These are phyloP conservation scores for Murraya koenigii DNA, from an alignment of 345 rosid genomes.

Conservation along the genomic window DNA sequence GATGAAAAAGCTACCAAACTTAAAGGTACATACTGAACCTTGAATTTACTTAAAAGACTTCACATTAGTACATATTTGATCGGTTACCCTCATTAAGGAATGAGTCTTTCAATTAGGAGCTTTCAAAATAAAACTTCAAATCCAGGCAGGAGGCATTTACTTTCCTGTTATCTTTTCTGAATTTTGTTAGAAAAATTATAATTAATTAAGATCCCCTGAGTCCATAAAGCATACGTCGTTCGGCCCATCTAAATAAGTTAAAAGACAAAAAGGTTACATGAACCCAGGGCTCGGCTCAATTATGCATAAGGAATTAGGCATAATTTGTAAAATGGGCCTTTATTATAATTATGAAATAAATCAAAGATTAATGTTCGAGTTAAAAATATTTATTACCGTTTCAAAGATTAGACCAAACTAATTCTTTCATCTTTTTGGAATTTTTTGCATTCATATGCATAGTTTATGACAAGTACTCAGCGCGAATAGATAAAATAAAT, in stretches of 20 bases:
- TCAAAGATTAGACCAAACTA: no score
- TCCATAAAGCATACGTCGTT: constrained; percentile 1
- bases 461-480: no score
- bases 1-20: no score
- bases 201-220: background rate
- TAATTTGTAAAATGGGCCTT: no score
- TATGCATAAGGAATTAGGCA: no score
- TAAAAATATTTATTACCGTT: no score
- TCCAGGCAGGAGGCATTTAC: constrained; percentile 19
- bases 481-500: no score
- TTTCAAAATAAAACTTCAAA: constrained; percentile 17
- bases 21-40: background rate
- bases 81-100: constrained; percentile 9
- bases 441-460: no score
- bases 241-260: constrained; percentile 1
- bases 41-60: constrained; percentile 8
- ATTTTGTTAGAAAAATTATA: background rate
- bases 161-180: constrained; percentile 4
- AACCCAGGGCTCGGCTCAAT: background rate
- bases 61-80: constrained; percentile 4
- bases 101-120: constrained; percentile 23
- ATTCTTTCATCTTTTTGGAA: no score
- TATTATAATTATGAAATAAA: no score
- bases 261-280: constrained; percentile 8
- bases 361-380: no score